Evolutionary conservation across 495 filamentous ascomycete genomes (phyloP).

Genomic region (Penicillium verhagenii): DNA sequence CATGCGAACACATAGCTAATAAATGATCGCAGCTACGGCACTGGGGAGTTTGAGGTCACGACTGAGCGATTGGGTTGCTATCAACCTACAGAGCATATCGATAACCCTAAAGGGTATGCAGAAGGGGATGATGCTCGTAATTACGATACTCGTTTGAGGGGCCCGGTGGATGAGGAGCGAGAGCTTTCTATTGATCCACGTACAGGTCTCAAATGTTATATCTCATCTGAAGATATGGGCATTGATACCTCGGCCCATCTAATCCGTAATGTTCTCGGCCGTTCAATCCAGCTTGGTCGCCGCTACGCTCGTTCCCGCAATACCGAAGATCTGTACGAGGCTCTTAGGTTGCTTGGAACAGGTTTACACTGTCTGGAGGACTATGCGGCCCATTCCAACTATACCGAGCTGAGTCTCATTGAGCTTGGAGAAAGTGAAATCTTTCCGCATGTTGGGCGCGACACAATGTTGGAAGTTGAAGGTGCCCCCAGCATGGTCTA

Average conservation of each 20-base stretch:
- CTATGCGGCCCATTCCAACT: slow-evolving; percentile 90
- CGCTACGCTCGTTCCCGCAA: slow-evolving; percentile 59
- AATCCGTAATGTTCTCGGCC: slow-evolving; percentile 68
- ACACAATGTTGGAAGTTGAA: slow-evolving; percentile 62
- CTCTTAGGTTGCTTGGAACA: slow-evolving; percentile 79
- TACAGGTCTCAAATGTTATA: slow-evolving; percentile 87
- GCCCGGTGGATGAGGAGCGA: slow-evolving; percentile 72
- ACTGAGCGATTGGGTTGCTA: slow-evolving; percentile 85
- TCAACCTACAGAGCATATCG: slow-evolving; percentile 84
- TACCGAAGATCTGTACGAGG: slow-evolving; percentile 78
- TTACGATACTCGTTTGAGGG: slow-evolving; percentile 76
- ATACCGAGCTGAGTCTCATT: slow-evolving; percentile 78
- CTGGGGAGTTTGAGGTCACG: slow-evolving; percentile 88
- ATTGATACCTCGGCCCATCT: slow-evolving; percentile 76
- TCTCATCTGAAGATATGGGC: slow-evolving; percentile 71
- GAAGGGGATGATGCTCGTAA: slow-evolving; percentile 82
- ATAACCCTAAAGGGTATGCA: slow-evolving; percentile 76
- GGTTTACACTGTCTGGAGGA: slow-evolving; percentile 91
- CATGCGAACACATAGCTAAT: slow-evolving; percentile 45
- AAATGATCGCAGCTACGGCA: slow-evolving; percentile 62
- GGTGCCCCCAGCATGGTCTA: slow-evolving; percentile 65
- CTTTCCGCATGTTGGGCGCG: slow-evolving; percentile 81
- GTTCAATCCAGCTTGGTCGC: slow-evolving; percentile 71
- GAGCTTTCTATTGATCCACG: slow-evolving; percentile 75
- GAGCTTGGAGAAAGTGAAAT: slow-evolving; percentile 75